These are phyloP conservation scores for Pichia sp. DNA, from an alignment of 1,139 yeast genomes.

Conservation along the genomic window DNA sequence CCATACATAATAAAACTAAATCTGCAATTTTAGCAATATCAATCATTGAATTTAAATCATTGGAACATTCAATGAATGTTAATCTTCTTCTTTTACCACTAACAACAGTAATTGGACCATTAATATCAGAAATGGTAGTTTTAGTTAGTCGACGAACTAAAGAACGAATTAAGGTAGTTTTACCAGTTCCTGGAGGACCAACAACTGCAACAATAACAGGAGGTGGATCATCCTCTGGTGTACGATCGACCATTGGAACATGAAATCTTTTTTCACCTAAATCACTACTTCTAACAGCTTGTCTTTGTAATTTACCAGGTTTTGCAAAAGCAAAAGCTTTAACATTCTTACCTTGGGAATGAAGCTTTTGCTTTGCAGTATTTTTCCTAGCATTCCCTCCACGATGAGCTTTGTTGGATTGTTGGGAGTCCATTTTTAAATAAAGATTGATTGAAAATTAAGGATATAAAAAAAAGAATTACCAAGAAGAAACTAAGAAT, in stretches of 20 bases:
- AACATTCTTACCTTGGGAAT: slow-evolving; percentile 85
- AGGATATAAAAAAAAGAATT: too few species aligned
- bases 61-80: slow-evolving; percentile 88
- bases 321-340: slow-evolving; percentile 94
- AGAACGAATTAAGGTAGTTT: slow-evolving; percentile 86
- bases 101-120: slow-evolving; percentile 97
- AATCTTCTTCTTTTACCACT: slow-evolving; percentile 91
- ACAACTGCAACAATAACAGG: slow-evolving; percentile 95
- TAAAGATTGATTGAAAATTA: too few species aligned
- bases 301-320: slow-evolving; percentile 80
- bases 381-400: slow-evolving; percentile 47
- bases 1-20: slow-evolving; percentile 78
- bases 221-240: slow-evolving; percentile 97
- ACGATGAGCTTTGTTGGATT: slow-evolving; percentile 43
- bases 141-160: slow-evolving; percentile 86
- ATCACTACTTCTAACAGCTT: slow-evolving; percentile 82
- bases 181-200: slow-evolving; percentile 99
- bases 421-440: slow-evolving; percentile 23
- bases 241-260: slow-evolving; percentile 96
- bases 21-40: slow-evolving; percentile 96
- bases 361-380: slow-evolving; percentile 79
- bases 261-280: slow-evolving; percentile 76
- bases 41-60: slow-evolving; percentile 91
- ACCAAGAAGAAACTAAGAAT: too few species aligned
- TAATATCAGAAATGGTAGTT: slow-evolving; percentile 74